phyloP scores from a whole-genome alignment of 225 moss, liverwort and hornwort species.

The Neckera pumila region DNA sequence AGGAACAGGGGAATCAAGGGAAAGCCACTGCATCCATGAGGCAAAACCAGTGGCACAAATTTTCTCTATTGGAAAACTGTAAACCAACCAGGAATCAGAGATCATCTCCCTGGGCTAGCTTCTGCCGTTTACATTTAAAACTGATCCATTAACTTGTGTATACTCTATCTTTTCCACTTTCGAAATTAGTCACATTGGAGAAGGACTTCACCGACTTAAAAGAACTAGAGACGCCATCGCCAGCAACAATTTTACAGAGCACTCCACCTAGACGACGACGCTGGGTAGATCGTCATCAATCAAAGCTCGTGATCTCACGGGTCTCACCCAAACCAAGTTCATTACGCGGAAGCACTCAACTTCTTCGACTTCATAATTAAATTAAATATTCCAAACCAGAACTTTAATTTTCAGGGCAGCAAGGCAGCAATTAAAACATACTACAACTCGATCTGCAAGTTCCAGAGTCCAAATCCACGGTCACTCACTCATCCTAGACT shows the following conservation, averaged over 20 bases:
- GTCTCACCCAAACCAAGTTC: not conserved
- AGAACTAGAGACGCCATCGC: not conserved
- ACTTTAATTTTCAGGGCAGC: too few relatives aligned
- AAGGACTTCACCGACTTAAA: not conserved
- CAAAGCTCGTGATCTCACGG: not conserved
- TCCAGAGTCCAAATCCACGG: too few relatives aligned
- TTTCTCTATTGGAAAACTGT: not conserved
- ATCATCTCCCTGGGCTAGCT: too few relatives aligned
- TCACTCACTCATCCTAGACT: not conserved
- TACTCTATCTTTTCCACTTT: not conserved
- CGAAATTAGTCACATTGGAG: too few relatives aligned
- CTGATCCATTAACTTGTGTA: not conserved
- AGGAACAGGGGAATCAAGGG: not conserved
- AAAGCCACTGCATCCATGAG: not conserved
- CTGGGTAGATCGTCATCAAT: not conserved
- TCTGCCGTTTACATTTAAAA: not conserved
- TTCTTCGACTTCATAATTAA: not conserved
- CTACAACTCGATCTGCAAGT: not conserved
- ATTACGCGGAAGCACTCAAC: not conserved
- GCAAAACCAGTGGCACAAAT: too few relatives aligned
- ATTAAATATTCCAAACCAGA: not conserved
- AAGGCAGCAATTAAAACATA: not conserved
- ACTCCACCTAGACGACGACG: not conserved
- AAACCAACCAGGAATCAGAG: not conserved
- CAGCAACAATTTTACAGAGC: not conserved